Percentiles rank a stretch among this genome's conserved stretches.
These are phyloP conservation scores for Stemphylium lycopersici DNA, from an alignment of 2,329 filamentous ascomycete species.

Conservation along the genomic window DNA sequence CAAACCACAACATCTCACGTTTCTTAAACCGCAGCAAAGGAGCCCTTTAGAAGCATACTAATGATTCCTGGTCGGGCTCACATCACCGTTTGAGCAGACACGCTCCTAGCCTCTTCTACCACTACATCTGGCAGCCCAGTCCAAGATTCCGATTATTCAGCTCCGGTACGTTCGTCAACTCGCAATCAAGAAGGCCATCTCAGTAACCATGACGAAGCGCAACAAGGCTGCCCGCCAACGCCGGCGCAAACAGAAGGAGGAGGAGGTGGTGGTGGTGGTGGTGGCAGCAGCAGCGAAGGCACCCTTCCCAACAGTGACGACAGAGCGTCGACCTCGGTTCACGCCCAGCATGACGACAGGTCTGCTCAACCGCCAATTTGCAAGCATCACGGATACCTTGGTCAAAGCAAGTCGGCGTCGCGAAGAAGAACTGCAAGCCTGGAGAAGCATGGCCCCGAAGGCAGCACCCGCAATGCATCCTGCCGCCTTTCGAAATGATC, in stretches of 20 bases:
- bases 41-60: no score
- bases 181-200: not conserved
- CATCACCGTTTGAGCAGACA: no score
- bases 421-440: conserved; percentile 11
- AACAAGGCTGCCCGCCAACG: no score
- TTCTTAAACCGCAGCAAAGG: no score
- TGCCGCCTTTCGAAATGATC: not conserved
- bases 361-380: conserved; percentile 22
- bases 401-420: conserved; percentile 20
- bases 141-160: no score
- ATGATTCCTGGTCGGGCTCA: no score
- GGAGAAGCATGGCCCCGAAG: not conserved
- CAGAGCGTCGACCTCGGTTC: not conserved
- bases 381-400: conserved; percentile 24
- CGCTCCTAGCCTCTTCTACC: no score
- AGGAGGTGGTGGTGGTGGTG: not conserved
- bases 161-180: not conserved
- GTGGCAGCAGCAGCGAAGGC: no score
- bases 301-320: no score
- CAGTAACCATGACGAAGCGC: not conserved
- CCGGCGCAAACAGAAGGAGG: not conserved
- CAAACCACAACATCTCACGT: no score
- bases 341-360: conserved; percentile 2
- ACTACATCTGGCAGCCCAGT: no score
- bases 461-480: not conserved